These are phyloP conservation scores for Phytophthora capsici DNA, from an alignment of 352 stramenopile species.

Conservation along the genomic window DNA sequence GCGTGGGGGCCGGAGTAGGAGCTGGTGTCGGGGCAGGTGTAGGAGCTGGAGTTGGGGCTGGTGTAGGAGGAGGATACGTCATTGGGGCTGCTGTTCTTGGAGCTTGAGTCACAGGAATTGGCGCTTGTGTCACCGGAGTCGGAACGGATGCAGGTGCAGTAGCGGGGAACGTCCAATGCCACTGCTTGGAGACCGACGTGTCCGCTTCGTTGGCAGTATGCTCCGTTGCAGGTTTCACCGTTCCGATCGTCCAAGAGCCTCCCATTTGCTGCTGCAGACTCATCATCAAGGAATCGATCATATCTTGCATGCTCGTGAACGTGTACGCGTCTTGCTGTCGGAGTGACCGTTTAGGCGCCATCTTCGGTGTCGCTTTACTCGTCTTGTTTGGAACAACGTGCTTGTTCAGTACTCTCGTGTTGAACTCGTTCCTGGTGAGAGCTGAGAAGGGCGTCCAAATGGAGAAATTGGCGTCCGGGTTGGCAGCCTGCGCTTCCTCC, in stretches of 20 bases:
- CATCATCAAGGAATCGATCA: conserved; percentile 31
- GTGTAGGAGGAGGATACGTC: conserved; percentile 4
- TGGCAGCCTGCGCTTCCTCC: conserved; percentile 20
- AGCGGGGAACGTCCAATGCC: conserved; percentile 20
- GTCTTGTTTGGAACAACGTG: conserved; percentile 26
- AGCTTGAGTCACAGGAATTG: conserved; percentile 14
- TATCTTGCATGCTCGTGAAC: conserved; percentile 35
- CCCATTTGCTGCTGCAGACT: conserved; percentile 29
- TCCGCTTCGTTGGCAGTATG: conserved; percentile 11
- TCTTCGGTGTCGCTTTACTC: background rate
- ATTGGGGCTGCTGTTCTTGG: background rate
- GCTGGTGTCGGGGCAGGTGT: no score
- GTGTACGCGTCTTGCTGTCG: conserved; percentile 27
- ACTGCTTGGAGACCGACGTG: conserved; percentile 16
- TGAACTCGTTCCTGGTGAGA: conserved; percentile 50
- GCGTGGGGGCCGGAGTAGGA: no score
- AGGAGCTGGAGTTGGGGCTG: conserved; percentile 3
- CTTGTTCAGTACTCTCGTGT: conserved; percentile 36
- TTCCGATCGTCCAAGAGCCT: conserved; percentile 24
- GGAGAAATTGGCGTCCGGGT: conserved; percentile 50
- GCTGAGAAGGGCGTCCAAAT: conserved; percentile 51
- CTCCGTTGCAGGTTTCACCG: conserved; percentile 27
- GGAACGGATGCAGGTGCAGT: conserved; percentile 6
- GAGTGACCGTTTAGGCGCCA: conserved; percentile 24
- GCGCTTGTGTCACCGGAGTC: background rate